phyloP scores from a whole-genome alignment of 108 stramenopile genomes.

The Cyclotella kingstonii region DNA sequence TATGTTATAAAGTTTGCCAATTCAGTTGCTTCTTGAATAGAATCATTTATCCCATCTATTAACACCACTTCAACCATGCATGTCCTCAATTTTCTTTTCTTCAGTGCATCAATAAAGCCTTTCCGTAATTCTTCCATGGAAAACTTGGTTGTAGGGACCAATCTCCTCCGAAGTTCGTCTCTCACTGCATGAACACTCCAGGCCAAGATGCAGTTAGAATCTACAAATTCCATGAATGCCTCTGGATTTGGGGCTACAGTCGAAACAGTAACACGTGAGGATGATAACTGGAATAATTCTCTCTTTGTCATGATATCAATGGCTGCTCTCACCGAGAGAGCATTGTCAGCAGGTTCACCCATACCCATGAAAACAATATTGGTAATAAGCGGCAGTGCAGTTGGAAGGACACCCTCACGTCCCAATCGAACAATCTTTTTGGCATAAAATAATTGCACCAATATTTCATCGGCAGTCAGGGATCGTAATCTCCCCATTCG shows the following conservation, averaged over 20 bases:
- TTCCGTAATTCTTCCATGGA: slow-evolving; percentile 69
- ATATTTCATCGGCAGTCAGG: slow-evolving; percentile 70
- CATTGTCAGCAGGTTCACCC: slow-evolving; percentile 83
- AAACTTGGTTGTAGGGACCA: slow-evolving; percentile 79
- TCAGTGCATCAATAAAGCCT: slow-evolving; percentile 56
- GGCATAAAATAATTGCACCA: slow-evolving; percentile 76
- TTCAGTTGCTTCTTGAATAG: slow-evolving; percentile 64
- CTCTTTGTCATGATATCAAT: slow-evolving; percentile 50
- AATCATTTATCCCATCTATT: slow-evolving; percentile 82
- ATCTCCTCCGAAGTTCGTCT: slow-evolving; percentile 62
- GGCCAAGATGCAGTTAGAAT: slow-evolving; percentile 53
- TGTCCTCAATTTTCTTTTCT: slow-evolving; percentile 39
- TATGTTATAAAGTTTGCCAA: slow-evolving; percentile 71
- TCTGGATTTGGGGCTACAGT: slow-evolving; percentile 79
- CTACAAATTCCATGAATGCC: slow-evolving; percentile 23
- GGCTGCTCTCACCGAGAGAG: slow-evolving; percentile 44
- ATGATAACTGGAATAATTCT: slow-evolving; percentile 51
- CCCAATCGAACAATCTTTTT: slow-evolving; percentile 47
- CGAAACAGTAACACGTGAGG: slow-evolving; percentile 71
- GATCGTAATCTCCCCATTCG: slow-evolving; percentile 76
- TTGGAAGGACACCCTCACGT: background rate
- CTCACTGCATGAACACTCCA: slow-evolving; percentile 79
- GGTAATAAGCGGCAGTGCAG: slow-evolving; percentile 42
- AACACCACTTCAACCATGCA: slow-evolving; percentile 82
- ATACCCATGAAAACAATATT: slow-evolving; percentile 89